These are phyloP conservation scores for Gossypium stocksii DNA, from an alignment of 345 rosid genomes.

Conservation along the genomic window DNA sequence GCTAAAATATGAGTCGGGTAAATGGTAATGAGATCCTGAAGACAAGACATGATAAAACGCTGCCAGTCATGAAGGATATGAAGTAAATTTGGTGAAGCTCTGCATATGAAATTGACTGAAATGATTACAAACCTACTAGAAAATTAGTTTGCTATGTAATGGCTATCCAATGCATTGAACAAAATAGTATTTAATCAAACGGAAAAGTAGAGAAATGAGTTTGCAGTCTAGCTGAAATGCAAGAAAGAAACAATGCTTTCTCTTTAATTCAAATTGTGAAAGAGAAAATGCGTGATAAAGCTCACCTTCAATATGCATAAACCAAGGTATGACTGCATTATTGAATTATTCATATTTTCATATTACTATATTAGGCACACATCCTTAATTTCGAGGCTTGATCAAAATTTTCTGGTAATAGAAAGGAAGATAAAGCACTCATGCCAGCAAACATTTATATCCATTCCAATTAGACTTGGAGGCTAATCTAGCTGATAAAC, in stretches of 20 bases:
- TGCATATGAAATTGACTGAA: not conserved
- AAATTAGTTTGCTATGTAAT: not conserved
- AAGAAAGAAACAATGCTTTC: not conserved
- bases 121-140: not conserved
- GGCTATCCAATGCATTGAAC: not conserved
- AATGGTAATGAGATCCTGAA: not conserved
- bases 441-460: not conserved
- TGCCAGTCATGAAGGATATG: slow-evolving; percentile 1
- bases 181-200: not conserved
- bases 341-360: not conserved
- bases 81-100: not conserved
- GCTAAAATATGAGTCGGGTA: not conserved
- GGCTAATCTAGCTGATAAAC: not conserved
- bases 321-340: not conserved
- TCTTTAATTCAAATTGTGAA: not conserved
- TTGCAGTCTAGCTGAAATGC: not conserved
- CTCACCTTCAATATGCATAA: not conserved
- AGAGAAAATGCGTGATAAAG: too few species aligned
- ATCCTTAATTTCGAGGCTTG: not conserved
- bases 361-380: not conserved
- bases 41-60: not conserved
- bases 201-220: not conserved
- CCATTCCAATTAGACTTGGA: not conserved
- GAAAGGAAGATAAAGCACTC: not conserved
- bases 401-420: not conserved